These are phyloP conservation scores for Sugiyamaella qingdaonensis DNA, from an alignment of 805 yeast genomes.

Conservation along the genomic window DNA sequence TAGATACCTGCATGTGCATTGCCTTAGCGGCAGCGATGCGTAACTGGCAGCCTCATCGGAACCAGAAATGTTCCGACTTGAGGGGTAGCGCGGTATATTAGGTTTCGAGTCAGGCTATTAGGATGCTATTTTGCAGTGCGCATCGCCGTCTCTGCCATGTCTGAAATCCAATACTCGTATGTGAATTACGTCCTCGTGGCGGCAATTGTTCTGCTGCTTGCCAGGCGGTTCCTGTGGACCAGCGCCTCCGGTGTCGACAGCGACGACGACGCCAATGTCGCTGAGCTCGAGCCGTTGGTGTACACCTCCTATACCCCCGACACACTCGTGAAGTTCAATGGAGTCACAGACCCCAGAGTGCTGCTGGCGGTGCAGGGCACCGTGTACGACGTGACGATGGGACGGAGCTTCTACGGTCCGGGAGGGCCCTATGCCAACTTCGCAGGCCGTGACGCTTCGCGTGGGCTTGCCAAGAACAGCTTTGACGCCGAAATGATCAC, in stretches of 20 bases:
- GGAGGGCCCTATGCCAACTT: slow-evolving; percentile 92
- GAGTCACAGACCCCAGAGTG: slow-evolving; percentile 73
- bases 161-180: neutral
- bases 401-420: slow-evolving; percentile 88
- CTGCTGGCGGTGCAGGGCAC: slow-evolving; percentile 81
- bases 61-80: no score
- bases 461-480: slow-evolving; percentile 86
- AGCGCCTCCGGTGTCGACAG: neutral
- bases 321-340: slow-evolving; percentile 71
- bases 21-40: no score
- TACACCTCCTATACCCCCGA: slow-evolving; percentile 62
- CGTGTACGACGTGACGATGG: slow-evolving; percentile 78
- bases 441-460: slow-evolving; percentile 93
- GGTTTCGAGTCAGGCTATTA: neutral
- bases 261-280: neutral
- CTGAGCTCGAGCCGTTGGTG: slow-evolving; percentile 28
- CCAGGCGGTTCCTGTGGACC: neutral
- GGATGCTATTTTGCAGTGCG: neutral
- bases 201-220: neutral
- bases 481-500: slow-evolving; percentile 68
- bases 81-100: no score
- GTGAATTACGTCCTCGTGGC: neutral
- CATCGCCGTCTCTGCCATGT: neutral
- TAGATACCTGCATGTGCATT: no score
- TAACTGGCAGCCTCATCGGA: no score